Conservation (phyloP, 2,329 filamentous ascomycete species). For the Neofusicoccum ribis region DNA sequence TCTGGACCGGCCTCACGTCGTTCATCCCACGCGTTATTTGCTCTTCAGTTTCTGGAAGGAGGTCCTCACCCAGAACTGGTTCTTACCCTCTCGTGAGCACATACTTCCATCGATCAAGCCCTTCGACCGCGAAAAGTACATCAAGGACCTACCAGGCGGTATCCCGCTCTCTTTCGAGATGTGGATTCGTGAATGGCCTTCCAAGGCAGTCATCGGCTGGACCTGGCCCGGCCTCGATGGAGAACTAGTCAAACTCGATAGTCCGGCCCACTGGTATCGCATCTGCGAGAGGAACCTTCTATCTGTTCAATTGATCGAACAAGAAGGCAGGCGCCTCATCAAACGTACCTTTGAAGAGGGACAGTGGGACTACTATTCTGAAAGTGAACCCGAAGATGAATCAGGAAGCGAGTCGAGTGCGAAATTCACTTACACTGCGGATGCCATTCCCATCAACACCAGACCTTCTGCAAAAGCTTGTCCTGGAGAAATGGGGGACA, state of each 20-base stretch:
- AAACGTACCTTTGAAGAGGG: too few relatives aligned
- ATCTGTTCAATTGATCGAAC: too few relatives aligned
- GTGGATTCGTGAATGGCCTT: constrained; percentile 7
- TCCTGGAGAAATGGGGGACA: too few relatives aligned
- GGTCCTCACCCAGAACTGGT: background rate
- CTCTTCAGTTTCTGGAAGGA: background rate
- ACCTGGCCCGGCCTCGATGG: background rate
- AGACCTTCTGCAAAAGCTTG: too few relatives aligned
- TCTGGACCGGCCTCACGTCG: background rate
- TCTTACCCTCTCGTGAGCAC: background rate
- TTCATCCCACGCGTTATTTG: background rate
- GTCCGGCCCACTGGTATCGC: background rate
- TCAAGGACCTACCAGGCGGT: background rate
- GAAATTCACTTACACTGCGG: too few relatives aligned
- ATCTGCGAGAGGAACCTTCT: too few relatives aligned
- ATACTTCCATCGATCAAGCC: background rate
- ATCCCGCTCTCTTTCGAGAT: background rate
- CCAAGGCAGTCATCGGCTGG: background rate
- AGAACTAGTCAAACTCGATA: background rate
- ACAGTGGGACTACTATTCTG: too few relatives aligned
- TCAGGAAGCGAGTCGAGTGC: too few relatives aligned
- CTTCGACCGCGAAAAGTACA: constrained; percentile 3
- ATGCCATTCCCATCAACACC: too few relatives aligned
- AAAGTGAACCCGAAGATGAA: too few relatives aligned
- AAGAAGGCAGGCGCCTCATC: too few relatives aligned